Conservation (phyloP, 176 grass and related monocot genomes). For the Coix lacrymajobi region DNA sequence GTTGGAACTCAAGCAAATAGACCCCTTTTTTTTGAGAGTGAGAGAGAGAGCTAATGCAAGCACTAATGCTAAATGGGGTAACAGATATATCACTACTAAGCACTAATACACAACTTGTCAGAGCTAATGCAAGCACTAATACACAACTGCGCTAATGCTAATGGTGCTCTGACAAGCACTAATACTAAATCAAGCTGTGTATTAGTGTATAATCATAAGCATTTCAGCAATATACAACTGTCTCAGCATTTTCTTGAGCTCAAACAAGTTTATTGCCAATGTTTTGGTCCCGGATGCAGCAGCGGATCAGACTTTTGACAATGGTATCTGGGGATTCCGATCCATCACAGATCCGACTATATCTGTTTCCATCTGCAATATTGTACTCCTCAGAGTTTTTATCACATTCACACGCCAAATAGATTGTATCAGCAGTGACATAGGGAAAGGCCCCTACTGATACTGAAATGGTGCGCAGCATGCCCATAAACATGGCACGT, state of each 20-base stretch:
- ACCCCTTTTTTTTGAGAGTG: too few species aligned
- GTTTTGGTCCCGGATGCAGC: not conserved
- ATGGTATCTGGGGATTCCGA: not conserved
- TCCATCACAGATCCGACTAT: not conserved
- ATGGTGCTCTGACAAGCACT: too few species aligned
- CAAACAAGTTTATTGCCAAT: not conserved
- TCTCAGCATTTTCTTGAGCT: not conserved
- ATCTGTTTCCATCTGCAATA: not conserved
- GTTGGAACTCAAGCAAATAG: too few species aligned
- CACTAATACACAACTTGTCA: too few species aligned
- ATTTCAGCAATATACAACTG: too few species aligned
- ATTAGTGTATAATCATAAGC: too few species aligned
- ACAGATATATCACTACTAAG: not conserved
- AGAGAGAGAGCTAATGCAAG: too few species aligned
- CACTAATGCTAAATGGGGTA: not conserved
- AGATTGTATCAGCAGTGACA: not conserved
- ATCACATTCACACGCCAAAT: not conserved
- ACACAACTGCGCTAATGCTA: too few species aligned
- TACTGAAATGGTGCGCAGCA: not conserved
- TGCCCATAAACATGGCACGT: conserved; percentile 7
- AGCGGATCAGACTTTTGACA: not conserved
- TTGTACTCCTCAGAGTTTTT: not conserved
- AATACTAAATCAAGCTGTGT: too few species aligned
- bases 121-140: too few species aligned
- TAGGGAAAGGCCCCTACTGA: not conserved